Base-by-base conservation (phyloP, 176 grass and related monocot genomes). In the Zizania latifolia region DNA sequence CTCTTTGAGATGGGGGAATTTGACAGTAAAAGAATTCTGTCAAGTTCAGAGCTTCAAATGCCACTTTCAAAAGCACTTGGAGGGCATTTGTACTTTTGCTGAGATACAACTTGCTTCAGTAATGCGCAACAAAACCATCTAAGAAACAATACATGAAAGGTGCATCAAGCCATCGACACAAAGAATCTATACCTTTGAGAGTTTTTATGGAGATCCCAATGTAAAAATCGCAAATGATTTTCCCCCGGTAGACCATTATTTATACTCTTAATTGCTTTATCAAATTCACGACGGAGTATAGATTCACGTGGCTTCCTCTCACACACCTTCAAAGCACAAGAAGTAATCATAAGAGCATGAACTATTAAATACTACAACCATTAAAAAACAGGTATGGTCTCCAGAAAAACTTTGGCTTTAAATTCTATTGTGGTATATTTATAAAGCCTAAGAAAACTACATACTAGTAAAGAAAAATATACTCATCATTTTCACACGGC, bases 131-230 rank as follows among this genome's bases (percentile, higher is more conserved):
- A 79, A 78, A 83, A 79, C 14, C 28, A 37, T 74, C n/a, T 8
- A 79, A 61, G 19, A 79, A 62, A 61, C 29, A 19, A 68, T 24
- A 69, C 54, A 4, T 62, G 54, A 40, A 43, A 71, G 16, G 33
- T 74, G 34, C 17, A 67, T n/a, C n/a, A n/a, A n/a, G n/a, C n/a
- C n/a, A n/a, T n/a, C 37, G 30, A 29, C 41, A 69, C 28, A 74
- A 81, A 77, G 1, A 69, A 43, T 60, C 37, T 48, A 72, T 92
- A 99, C 95, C 92, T 88, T 72, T 38, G 86, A 76, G 89, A 89
- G 73, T 90, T 89, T 75, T 88, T 99, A 70, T 94, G 79, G 79
- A 99, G 91, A 90, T 99, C 95, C 95, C 95, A 99, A 60, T 99
- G 95, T 71, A 99, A 85, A 81, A 90, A 99, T 61, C 82, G 89